Percentiles rank a stretch among this genome's conserved stretches.
These are phyloP conservation scores for Meripilus lineatus DNA, from an alignment of 1,284 basidiomycete genomes.

Conservation along the genomic window DNA sequence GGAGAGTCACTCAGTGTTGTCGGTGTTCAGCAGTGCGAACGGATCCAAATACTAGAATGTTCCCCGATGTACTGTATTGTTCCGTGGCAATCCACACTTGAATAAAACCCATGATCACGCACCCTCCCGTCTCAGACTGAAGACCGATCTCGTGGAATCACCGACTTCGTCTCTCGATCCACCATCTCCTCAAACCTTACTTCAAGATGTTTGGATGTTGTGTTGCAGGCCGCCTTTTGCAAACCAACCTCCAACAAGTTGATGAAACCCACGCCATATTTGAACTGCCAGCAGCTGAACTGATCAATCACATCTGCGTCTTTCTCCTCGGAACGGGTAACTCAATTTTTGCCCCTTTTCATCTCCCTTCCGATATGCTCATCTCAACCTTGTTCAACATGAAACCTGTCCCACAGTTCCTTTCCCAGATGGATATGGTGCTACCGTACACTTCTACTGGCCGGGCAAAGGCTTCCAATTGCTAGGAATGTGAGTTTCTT, in stretches of 20 bases:
- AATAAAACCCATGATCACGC: no score
- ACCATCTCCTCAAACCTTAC: no score
- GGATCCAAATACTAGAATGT: no score
- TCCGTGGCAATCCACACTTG: no score
- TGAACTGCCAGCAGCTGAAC: constrained; percentile 68
- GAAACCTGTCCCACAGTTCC: constrained; percentile 47
- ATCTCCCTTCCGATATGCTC: neutral
- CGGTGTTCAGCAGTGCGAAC: no score
- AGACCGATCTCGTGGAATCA: no score
- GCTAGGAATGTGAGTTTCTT: constrained; percentile 72
- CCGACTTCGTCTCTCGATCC: no score
- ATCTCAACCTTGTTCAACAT: neutral
- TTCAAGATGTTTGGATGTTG: constrained; percentile 80
- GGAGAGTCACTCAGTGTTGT: no score
- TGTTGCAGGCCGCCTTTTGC: constrained; percentile 70
- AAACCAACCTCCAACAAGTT: constrained; percentile 72
- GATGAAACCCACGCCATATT: constrained; percentile 87
- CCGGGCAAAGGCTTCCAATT: constrained; percentile 86
- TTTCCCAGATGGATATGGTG: constrained; percentile 87
- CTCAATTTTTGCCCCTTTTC: constrained; percentile 11
- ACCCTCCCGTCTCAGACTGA: no score
- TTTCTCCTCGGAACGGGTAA: constrained; percentile 82
- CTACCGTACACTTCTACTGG: constrained; percentile 87
- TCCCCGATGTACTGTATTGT: no score
- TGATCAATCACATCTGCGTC: constrained; percentile 87